A percentile compares a stretch with the other conserved stretches of the same genome.
These are phyloP conservation scores for Pisolithus thermaeus DNA, from an alignment of 1,284 basidiomycete species.

Conservation along the genomic window DNA sequence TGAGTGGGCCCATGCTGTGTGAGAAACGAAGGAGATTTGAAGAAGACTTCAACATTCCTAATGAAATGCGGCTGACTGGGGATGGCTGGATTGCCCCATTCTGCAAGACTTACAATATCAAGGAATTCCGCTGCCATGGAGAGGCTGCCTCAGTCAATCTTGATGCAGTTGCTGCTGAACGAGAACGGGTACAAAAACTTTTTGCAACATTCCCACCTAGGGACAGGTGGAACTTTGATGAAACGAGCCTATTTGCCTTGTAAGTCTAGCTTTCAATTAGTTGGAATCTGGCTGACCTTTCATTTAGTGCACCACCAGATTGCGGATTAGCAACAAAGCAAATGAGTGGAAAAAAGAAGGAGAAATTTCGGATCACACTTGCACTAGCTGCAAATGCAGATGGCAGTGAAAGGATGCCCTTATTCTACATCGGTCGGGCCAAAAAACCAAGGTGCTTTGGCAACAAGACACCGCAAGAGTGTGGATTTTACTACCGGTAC, in stretches of 20 bases:
- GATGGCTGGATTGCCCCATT: constrained; percentile 27
- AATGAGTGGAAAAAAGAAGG: constrained; percentile 17
- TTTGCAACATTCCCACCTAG: constrained; percentile 18
- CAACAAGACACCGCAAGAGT: constrained; percentile 10
- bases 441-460: constrained; percentile 19
- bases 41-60: not conserved
- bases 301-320: constrained; percentile 11
- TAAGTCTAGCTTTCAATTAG: constrained; percentile 11
- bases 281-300: not conserved
- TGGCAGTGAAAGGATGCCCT: constrained; percentile 17
- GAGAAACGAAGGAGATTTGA: not conserved
- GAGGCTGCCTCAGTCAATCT: constrained; percentile 33
- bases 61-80: constrained; percentile 17
- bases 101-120: constrained; percentile 26
- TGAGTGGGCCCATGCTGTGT: constrained; percentile 28
- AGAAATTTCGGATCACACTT: constrained; percentile 19
- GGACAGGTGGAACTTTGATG: too few relatives aligned
- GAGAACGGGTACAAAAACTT: constrained; percentile 10
- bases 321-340: constrained; percentile 16
- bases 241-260: constrained; percentile 18
- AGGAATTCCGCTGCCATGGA: constrained; percentile 29
- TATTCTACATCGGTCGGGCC: constrained; percentile 22
- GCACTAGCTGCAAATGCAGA: constrained; percentile 21
- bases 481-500: constrained; percentile 20
- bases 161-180: not conserved